Evolutionary conservation across 495 filamentous ascomycete genomes (phyloP), one percentile per base, ranked within the genome.

Genomic region (Penicillium mononematosum): DNA sequence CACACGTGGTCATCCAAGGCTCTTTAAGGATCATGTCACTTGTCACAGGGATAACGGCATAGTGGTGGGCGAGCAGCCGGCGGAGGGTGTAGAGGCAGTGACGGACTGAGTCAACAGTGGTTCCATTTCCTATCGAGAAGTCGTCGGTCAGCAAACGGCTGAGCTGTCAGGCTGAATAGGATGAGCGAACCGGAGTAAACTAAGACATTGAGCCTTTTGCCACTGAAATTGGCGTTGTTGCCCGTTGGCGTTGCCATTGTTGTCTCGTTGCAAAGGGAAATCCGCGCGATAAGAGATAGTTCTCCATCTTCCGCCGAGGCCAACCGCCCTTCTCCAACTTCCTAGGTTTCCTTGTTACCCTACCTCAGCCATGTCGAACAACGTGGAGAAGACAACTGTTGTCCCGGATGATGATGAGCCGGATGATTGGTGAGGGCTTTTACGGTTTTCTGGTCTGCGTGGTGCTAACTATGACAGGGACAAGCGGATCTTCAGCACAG

Each of bases 401-500:
- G 75, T 58, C 58, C 71, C 79, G 38, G 72, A 76, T 36, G 80
- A 85, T 58, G 92, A 96, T 72, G 93, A 96, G 67, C 90, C 89
- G 4, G 93, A 97, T 82, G 92, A 96, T 34, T 98, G 93, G 94
- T 97, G 78, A 75, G 53, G 32, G 41, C n/a, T 10, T 5, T 27
- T n/a, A 12, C 32, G 10, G 2, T 5, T 41, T 27, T 51, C 2
- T 50, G 29, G 29, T 53, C 17, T 45, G 31, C n/a, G 56, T 25
- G n/a, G 49, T 34, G 43, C 58, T 62, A 39, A 67, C 55, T 71
- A 27, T 14, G 12, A 44, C 60, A 92, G 89, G 89, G 91, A 98
- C 77, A 93, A 97, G 82, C 83, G 94, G 65, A 98, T 98, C 66
- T 94, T 90, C 76, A 96, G 91, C 73, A 98, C 94, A 5, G 94